phyloP scores from a whole-genome alignment of 1,284 basidiomycete genomes.

The Trichosporon faecale region DNA sequence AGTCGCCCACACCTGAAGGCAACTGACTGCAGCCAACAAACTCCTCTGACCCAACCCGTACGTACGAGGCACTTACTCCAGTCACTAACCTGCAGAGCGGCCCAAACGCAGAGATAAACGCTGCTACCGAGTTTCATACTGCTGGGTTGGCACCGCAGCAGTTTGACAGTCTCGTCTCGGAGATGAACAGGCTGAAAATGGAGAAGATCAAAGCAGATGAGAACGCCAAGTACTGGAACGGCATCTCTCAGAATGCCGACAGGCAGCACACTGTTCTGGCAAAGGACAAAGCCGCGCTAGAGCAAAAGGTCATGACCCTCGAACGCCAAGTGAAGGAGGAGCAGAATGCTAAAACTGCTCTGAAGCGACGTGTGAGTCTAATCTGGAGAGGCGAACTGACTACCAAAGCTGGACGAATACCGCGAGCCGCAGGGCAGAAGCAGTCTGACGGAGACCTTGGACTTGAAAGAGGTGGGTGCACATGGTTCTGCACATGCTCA shows the following conservation, averaged over 20 bases:
- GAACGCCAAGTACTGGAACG: background rate
- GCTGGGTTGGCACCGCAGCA: background rate
- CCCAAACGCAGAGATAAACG: too few relatives aligned
- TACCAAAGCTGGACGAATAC: background rate
- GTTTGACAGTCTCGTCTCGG: background rate
- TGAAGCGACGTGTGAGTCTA: background rate
- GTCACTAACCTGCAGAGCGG: background rate
- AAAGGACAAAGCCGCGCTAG: slow-evolving; percentile 21
- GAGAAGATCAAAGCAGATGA: background rate
- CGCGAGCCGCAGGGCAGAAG: background rate
- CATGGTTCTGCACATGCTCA: background rate
- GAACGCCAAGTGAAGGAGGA: slow-evolving; percentile 13
- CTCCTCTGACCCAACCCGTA: background rate
- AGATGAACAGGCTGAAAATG: background rate
- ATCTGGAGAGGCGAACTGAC: background rate
- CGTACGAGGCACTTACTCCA: background rate
- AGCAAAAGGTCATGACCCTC: slow-evolving; percentile 11
- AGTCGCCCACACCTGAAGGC: background rate
- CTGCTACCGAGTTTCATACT: too few relatives aligned
- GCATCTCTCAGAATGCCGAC: slow-evolving; percentile 10
- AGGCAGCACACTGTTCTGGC: slow-evolving; percentile 26
- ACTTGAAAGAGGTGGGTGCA: slow-evolving; percentile 1
- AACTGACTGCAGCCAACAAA: background rate
- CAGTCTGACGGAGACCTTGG: background rate
- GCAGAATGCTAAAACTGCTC: background rate